A percentile compares a stretch with the other conserved stretches of the same genome.
Conservation (phyloP, 2,329 filamentous ascomycete genomes). For the Penicillium sp. region DNA sequence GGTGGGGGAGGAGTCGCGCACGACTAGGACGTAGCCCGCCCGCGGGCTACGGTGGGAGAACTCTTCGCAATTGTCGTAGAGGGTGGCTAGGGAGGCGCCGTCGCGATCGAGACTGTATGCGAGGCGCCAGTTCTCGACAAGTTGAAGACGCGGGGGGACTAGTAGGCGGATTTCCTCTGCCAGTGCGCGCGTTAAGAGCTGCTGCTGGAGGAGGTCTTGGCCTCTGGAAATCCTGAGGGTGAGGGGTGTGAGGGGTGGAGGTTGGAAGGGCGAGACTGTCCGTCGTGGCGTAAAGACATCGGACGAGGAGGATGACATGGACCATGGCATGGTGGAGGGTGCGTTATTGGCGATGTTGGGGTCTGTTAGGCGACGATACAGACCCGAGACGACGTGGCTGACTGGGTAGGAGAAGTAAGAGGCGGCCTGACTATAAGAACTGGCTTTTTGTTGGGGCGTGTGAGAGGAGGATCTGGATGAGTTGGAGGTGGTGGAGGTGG, state of each 20-base stretch:
- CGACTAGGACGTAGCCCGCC: constrained; percentile 84
- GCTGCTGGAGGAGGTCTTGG: constrained; percentile 53
- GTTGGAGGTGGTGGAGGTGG: constrained; percentile 16
- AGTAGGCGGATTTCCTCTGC: constrained; percentile 92
- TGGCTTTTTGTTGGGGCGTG: constrained; percentile 20
- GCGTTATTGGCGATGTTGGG: constrained; percentile 25
- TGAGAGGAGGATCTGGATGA: constrained; percentile 23
- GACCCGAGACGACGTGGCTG: constrained; percentile 54
- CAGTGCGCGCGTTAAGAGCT: constrained; percentile 64
- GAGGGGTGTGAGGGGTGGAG: constrained; percentile 81
- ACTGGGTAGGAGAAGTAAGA: constrained; percentile 51
- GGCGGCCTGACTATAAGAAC: constrained; percentile 33
- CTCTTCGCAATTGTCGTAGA: constrained; percentile 73
- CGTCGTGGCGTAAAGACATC: constrained; percentile 49
- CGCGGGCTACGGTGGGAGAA: constrained; percentile 61
- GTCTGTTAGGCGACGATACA: constrained; percentile 62
- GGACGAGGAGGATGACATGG: constrained; percentile 40
- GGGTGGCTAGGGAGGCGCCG: constrained; percentile 76
- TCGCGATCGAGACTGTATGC: constrained; percentile 89
- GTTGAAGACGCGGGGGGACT: constrained; percentile 77
- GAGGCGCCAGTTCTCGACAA: constrained; percentile 80
- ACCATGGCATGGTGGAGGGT: constrained; percentile 23
- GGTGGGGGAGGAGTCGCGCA: constrained; percentile 60
- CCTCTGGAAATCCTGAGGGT: constrained; percentile 54
- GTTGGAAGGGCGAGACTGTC: constrained; percentile 73